Percentiles rank a stretch among this genome's conserved stretches.
phyloP scores from a whole-genome alignment of 768 basidiomycete genomes.

The Rhizopogon roseolus region DNA sequence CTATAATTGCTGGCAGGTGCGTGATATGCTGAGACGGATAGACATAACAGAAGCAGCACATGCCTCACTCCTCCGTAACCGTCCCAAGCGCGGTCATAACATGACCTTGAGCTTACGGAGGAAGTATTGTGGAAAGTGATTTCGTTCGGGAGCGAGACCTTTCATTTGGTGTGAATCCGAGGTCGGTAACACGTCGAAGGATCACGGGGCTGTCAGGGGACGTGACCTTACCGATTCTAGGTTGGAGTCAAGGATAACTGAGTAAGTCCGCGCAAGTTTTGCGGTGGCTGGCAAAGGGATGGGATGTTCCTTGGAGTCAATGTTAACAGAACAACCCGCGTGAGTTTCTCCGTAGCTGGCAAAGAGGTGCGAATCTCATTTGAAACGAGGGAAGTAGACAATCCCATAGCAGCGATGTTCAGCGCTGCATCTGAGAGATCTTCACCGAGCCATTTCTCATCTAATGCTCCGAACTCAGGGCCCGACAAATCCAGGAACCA shows the following conservation, averaged over 20 bases:
- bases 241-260: no score
- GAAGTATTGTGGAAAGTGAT: background rate
- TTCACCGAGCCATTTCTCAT: no score
- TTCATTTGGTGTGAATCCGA: background rate
- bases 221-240: background rate
- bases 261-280: background rate
- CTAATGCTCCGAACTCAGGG: no score
- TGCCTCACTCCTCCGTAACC: background rate
- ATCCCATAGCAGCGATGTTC: background rate
- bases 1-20: no score
- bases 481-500: no score
- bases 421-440: background rate
- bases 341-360: background rate
- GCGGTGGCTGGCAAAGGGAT: no score
- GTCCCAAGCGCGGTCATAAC: background rate
- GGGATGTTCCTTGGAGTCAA: no score
- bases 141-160: background rate
- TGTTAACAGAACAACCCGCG: no score
- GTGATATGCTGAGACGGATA: no score
- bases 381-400: background rate
- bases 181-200: background rate
- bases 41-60: no score
- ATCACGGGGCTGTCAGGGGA: no score
- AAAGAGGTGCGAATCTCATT: no score
- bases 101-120: background rate